Evolutionary conservation across 495 filamentous ascomycete genomes (phyloP).

Genomic region (Hypomontagnella submonticulosa): DNA sequence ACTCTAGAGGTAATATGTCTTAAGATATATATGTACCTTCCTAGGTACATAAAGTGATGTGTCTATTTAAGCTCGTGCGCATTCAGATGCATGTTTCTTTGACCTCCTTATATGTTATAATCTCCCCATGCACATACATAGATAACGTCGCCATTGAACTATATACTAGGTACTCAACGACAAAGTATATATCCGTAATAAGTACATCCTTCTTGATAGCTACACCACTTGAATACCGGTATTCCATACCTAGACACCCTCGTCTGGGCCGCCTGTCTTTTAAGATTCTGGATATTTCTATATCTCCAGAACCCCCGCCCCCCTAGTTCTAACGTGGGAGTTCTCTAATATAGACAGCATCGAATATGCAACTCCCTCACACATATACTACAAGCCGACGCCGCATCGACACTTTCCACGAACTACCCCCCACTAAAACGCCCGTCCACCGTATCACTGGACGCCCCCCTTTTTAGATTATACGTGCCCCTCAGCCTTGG

Average conservation of each 20-base stretch:
- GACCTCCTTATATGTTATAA: neutral
- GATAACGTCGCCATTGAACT: neutral
- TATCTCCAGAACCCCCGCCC: too few species aligned
- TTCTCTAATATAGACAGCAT: too few species aligned
- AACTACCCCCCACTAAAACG: constrained; percentile 22
- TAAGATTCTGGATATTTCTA: neutral
- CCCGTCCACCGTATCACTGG: constrained; percentile 13
- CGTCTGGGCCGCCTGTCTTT: neutral
- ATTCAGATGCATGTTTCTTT: too few species aligned
- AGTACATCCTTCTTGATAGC: neutral
- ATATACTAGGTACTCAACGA: neutral
- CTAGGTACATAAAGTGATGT: too few species aligned
- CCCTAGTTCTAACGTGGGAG: too few species aligned
- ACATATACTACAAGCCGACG: neutral
- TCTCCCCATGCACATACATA: neutral
- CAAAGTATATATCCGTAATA: neutral
- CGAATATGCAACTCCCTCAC: neutral
- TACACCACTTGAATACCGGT: neutral
- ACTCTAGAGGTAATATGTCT: too few species aligned
- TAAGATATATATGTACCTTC: too few species aligned
- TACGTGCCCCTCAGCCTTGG: constrained; percentile 68
- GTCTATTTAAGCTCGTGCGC: too few species aligned
- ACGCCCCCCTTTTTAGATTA: constrained; percentile 42
- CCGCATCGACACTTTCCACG: neutral
- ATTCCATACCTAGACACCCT: neutral